Base-by-base conservation (phyloP, 2,329 filamentous ascomycete species). In the Xylariales sp. region DNA sequence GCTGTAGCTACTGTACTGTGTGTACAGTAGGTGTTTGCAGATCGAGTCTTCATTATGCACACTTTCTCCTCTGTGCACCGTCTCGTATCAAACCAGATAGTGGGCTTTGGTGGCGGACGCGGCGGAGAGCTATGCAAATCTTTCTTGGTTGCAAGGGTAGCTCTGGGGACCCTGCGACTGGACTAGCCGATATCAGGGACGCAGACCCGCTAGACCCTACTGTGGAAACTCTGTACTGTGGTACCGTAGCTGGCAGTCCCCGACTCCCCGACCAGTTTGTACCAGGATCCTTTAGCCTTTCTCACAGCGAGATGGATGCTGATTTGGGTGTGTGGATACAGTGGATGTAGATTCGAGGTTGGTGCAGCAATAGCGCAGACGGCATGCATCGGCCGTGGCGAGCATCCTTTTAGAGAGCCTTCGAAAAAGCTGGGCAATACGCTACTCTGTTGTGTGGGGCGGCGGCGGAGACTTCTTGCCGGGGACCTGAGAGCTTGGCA, bases 61-160 rank as follows among this genome's bases (percentile, higher is more conserved):
- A 16, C 15, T 19, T 31, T 31, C 8, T 7, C 16, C 28, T 7
- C 28, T n/a, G n/a, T n/a, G n/a, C n/a, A n/a, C n/a, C n/a, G n/a
- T n/a, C n/a, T 42, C 39, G 39, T 42, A 42, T 42, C 39, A 35
- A 21, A 36, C 21, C 19, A 24, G 8, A n/a, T 27, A n/a, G 24
- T 27, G 24, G 24, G 24, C 24, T 21, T 29, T 18, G 21, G 39
- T 42, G 39, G 39, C 32, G 39, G 39, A 40, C 14, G 33, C 18
- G 24, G 39, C 39, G 39, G 31, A 35, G 39, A 42, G 32, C 39
- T 42, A 36, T 36, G 31, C 22, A 28, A 42, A 42, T 42, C 39
- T 21, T 27, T 42, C 15, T 21, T 34, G 39, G 20, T 27, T 8
- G 24, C 24, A 27, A n/a, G 24, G 24, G 24, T 27, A 27, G 24